phyloP scores from a whole-genome alignment of 441 rosid genomes.

The Gossypium gossypioides region DNA sequence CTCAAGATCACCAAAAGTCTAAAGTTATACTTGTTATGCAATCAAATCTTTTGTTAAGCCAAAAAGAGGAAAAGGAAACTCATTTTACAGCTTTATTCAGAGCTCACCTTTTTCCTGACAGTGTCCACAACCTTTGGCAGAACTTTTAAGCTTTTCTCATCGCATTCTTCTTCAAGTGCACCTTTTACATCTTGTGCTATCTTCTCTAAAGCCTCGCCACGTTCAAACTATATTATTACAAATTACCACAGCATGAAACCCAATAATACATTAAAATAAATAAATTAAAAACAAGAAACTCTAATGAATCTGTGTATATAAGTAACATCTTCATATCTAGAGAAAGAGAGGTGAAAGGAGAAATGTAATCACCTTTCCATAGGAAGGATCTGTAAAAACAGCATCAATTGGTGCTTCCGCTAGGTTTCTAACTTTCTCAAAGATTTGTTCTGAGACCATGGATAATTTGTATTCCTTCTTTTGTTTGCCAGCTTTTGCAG shows the following conservation, averaged over 20 bases:
- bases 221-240: conserved; percentile 62
- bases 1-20: background rate
- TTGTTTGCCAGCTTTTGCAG: conserved; percentile 80
- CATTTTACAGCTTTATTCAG: background rate
- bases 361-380: conserved; percentile 62
- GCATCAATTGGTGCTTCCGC: conserved; percentile 65
- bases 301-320: background rate
- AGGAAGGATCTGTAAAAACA: conserved; percentile 73
- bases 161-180: conserved; percentile 70
- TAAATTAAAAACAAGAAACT: background rate
- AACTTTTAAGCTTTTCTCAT: conserved; percentile 67
- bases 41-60: background rate
- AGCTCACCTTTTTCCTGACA: conserved; percentile 72
- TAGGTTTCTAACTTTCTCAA: conserved; percentile 59
- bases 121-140: conserved; percentile 80
- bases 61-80: background rate
- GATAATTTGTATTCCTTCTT: conserved; percentile 88
- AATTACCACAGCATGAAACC: conserved; percentile 5
- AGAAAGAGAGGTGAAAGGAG: background rate
- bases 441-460: conserved; percentile 54
- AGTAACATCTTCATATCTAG: background rate
- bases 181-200: conserved; percentile 59
- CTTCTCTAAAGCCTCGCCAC: conserved; percentile 88
- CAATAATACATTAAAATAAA: background rate
- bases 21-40: background rate